These are phyloP conservation scores for Fusarium sp. DNA, from an alignment of 2,329 filamentous ascomycete genomes.

Conservation along the genomic window DNA sequence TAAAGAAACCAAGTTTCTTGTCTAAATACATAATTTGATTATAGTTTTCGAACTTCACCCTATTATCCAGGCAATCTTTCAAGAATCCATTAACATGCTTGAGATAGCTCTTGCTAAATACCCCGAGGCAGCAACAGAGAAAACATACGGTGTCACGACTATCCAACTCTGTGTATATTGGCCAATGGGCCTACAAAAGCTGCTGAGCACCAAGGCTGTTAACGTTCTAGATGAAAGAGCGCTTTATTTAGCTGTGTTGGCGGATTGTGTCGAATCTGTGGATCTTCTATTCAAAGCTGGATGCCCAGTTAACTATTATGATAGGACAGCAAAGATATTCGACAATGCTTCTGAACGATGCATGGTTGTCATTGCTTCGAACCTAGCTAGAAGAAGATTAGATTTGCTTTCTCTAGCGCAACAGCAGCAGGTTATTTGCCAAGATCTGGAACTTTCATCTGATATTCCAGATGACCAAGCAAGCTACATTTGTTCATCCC, in stretches of 20 bases:
- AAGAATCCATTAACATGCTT: fast-evolving
- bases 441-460: neutral
- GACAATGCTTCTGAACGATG: neutral
- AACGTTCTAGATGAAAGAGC: no score
- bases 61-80: neutral
- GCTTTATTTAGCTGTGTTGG: no score
- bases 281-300: neutral
- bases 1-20: no score
- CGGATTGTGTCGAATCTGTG: no score
- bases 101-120: fast-evolving
- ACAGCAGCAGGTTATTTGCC: fast-evolving
- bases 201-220: no score
- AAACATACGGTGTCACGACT: fast-evolving
- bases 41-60: no score
- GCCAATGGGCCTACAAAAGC: neutral
- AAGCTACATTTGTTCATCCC: neutral
- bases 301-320: neutral
- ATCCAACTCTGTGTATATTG: neutral
- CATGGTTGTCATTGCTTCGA: neutral
- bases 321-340: neutral
- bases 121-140: neutral
- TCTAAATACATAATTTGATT: no score
- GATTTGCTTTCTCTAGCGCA: neutral
- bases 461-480: neutral
- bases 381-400: neutral